Base-by-base conservation (phyloP, 495 filamentous ascomycete genomes). In the Tetracladium setigerum region DNA sequence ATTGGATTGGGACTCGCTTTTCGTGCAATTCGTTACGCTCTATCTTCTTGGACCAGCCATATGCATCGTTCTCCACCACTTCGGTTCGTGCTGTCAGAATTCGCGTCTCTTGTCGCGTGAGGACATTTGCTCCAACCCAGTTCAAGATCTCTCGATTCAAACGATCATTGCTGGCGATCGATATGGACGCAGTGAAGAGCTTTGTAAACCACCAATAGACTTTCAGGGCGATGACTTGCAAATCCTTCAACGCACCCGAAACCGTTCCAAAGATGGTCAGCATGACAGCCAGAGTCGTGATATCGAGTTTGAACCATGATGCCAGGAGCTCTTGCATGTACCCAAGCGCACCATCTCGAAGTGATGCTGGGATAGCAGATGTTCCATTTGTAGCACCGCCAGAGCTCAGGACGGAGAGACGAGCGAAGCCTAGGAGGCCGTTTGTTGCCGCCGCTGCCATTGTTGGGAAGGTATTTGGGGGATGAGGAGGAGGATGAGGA, bases 1-100 rank as follows among this genome's bases (percentile, higher is more conserved):
- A 72, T 48, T 69, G 65, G 13, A 72, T 60, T 11, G 67, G 63
- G 17, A 63, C 47, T 32, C 67, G 60, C 49, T 66, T 70, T 54
- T 67, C 68, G 44, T 66, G 65, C 30, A 68, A 48, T 40, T 27
- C 22, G 22, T 27, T 27, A 27, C 22, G 22, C 22, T 27, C 22
- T 27, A 27, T 27, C 22, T 27, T 27, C 22, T 27, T 27, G 3
- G 22, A 27, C 22, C 22, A 58, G 22, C 22, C 22, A 27, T 27
- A 27, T n/a, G 56, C 52, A 17, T 64, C 60, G 38, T 52, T 60
- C 22, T 60, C 53, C 18, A 67, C 50, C 10, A 17, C 13, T 14
- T 51, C 41, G 8, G 48, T 39, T 5, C 42, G 32, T 2, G 48
- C 48, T 8, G 48, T 51, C 4, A 51, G 27, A 12, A 51, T 51